Percentiles rank a stretch among this genome's conserved stretches.
These are phyloP conservation scores for Silene uniflora DNA, from an alignment of 148 eudicot genomes.

Conservation along the genomic window DNA sequence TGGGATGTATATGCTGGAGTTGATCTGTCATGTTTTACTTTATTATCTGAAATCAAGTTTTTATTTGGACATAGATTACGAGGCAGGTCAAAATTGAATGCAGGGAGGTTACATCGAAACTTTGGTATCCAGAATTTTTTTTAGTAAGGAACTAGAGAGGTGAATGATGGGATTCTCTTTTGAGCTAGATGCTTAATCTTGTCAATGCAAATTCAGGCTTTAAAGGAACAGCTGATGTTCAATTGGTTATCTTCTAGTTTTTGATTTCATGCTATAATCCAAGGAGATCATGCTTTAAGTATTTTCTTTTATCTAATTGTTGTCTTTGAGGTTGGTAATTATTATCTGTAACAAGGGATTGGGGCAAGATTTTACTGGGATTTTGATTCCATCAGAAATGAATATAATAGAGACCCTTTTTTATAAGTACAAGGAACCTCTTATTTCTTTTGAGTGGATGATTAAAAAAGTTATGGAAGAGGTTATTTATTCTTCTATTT, in stretches of 20 bases:
- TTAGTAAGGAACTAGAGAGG: not conserved
- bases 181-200: not conserved
- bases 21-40: not conserved
- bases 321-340: not conserved
- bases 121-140: not conserved
- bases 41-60: not conserved
- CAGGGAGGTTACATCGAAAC: not conserved
- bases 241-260: not conserved
- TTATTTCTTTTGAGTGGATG: not conserved
- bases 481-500: not conserved
- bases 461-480: not conserved
- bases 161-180: not conserved
- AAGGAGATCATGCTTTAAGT: not conserved
- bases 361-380: not conserved
- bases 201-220: not conserved
- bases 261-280: not conserved
- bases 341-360: not conserved
- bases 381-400: not conserved
- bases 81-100: not conserved
- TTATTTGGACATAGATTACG: not conserved
- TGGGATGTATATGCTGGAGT: not conserved
- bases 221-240: slow-evolving; percentile 1
- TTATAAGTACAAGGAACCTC: not conserved
- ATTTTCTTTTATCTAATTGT: not conserved
- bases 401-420: not conserved